Conservation (phyloP, 2,329 filamentous ascomycete species). For the Thelonectria discophora region DNA sequence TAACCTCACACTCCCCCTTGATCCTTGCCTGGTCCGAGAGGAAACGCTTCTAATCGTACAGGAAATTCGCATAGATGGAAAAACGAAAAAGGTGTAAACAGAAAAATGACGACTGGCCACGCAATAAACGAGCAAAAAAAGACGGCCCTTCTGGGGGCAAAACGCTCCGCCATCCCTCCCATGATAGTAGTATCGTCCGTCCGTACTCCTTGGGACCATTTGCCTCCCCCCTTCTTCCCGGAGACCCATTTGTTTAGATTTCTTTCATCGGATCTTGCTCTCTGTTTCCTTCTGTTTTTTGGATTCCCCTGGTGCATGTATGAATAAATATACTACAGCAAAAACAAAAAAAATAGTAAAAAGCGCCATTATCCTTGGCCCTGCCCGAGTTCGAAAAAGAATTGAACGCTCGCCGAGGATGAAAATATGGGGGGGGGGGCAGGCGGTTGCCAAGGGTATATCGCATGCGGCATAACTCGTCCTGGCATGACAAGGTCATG, state of each 20-base stretch:
- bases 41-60: constrained; percentile 19
- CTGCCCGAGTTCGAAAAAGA: constrained; percentile 35
- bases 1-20: constrained; percentile 15
- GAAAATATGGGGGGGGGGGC: constrained; percentile 8
- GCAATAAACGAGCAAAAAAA: constrained; percentile 9
- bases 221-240: not conserved
- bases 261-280: too few relatives aligned
- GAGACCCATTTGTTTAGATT: not conserved
- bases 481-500: constrained; percentile 29
- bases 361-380: constrained; percentile 39
- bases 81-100: too few relatives aligned
- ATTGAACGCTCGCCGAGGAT: constrained; percentile 24
- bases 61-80: too few relatives aligned
- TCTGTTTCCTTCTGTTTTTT: constrained; percentile 10
- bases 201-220: constrained; percentile 6
- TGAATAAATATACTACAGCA: constrained; percentile 32
- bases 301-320: constrained; percentile 12
- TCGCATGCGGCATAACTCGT: constrained; percentile 13
- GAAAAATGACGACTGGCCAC: not conserved
- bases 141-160: not conserved
- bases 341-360: not conserved
- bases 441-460: constrained; percentile 8
- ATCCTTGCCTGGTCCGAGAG: not conserved
- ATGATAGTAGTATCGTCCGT: constrained; percentile 12
- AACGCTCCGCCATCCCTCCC: not conserved